phyloP scores from a whole-genome alignment of 73 alveolate species.

The Tetrahymena thermophila region DNA sequence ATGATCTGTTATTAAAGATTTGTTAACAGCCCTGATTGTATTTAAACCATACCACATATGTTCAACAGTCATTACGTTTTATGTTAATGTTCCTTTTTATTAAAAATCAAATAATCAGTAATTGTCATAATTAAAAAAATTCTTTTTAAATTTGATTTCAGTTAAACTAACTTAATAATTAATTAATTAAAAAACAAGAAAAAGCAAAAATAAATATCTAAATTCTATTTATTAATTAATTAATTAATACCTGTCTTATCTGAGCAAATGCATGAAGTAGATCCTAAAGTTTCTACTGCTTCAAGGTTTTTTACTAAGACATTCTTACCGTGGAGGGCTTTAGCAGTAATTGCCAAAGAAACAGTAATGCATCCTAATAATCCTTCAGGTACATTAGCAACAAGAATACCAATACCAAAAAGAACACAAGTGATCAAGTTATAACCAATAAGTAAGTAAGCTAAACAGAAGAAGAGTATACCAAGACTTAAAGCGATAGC shows the following conservation, averaged over 20 bases:
- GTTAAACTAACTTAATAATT: no score
- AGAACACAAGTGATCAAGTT: conserved; percentile 70
- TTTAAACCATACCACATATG: conserved; percentile 81
- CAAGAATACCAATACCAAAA: conserved; percentile 91
- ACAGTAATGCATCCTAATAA: conserved; percentile 88
- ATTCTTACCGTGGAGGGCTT: conserved; percentile 77
- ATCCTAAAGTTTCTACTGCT: conserved; percentile 93
- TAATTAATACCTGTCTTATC: conserved; percentile 78
- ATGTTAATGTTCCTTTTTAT: conserved; percentile 59
- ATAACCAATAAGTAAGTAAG: conserved; percentile 68
- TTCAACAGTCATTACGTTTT: conserved; percentile 71
- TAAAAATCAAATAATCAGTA: no score
- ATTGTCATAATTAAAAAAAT: no score
- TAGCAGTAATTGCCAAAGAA: conserved; percentile 89
- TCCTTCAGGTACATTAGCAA: conserved; percentile 98
- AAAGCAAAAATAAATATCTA: no score
- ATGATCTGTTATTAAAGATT: conserved; percentile 43
- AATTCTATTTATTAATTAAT: no score
- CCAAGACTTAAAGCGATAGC: conserved; percentile 89
- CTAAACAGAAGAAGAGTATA: conserved; percentile 71
- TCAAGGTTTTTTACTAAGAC: conserved; percentile 88
- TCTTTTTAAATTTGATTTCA: no score
- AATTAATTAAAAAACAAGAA: no score
- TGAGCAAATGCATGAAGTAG: conserved; percentile 92
- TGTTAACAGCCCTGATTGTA: conserved; percentile 72